These are phyloP conservation scores for Hura crepitans DNA, from an alignment of 441 rosid genomes.

Conservation along the genomic window DNA sequence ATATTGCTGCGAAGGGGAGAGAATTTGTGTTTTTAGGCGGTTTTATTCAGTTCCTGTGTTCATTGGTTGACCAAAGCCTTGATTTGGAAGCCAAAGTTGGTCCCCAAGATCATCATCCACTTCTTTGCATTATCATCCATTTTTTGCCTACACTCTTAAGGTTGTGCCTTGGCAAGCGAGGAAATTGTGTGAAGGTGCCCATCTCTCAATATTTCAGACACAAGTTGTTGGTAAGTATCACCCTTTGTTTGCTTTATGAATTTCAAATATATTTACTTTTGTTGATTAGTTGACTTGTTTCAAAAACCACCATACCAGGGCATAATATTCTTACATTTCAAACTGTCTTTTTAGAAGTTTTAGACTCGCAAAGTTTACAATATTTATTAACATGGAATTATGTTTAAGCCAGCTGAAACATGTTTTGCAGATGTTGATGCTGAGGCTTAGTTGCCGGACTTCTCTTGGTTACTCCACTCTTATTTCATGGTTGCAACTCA, in stretches of 20 bases:
- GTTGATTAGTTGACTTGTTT: not conserved
- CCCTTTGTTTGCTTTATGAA: constrained; percentile 7
- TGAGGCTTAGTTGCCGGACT: constrained; percentile 58
- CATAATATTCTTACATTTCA: not conserved
- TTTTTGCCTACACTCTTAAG: constrained; percentile 55
- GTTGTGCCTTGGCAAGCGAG: constrained; percentile 57
- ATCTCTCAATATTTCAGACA: constrained; percentile 63
- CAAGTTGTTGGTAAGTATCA: constrained; percentile 65
- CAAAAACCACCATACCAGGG: not conserved
- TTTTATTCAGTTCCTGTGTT: constrained; percentile 67
- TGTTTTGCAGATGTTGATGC: constrained; percentile 69
- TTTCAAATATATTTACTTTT: not conserved
- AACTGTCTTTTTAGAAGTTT: no score
- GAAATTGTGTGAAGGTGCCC: constrained; percentile 26
- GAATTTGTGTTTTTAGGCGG: constrained; percentile 48
- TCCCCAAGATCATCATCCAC: constrained; percentile 33
- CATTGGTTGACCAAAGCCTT: constrained; percentile 48
- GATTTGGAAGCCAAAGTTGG: constrained; percentile 30
- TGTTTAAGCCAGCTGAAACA: constrained; percentile 9
- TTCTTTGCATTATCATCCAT: constrained; percentile 34
- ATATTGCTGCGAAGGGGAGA: constrained; percentile 26
- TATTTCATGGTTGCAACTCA: constrained; percentile 67
- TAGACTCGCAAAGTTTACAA: not conserved
- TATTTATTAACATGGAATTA: not conserved
- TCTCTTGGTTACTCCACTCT: constrained; percentile 35